A percentile compares a stretch with the other conserved stretches of the same genome.
Conservation (phyloP, 78 protist species). For the slime mould (Dictyostelium discoideum) region DNA sequence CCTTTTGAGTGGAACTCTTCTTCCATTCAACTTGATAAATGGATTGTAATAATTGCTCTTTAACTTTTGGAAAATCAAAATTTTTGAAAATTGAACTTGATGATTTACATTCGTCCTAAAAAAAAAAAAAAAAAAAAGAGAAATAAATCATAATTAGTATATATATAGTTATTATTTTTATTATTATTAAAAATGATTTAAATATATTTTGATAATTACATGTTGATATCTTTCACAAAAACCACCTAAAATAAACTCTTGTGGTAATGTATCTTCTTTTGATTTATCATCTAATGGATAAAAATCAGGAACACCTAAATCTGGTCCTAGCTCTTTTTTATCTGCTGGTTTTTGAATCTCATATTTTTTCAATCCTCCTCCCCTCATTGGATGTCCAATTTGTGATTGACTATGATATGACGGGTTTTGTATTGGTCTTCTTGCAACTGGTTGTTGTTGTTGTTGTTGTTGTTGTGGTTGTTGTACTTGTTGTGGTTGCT, state of each 20-base stretch:
- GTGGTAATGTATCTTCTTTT: slow-evolving; percentile 51
- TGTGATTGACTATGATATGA: not conserved
- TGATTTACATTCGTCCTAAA: slow-evolving; percentile 47
- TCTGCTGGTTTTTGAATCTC: slow-evolving; percentile 60
- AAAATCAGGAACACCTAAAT: slow-evolving; percentile 72
- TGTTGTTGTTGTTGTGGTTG: not conserved
- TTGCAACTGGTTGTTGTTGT: not conserved
- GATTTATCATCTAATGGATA: slow-evolving; percentile 44
- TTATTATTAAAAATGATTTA: not conserved
- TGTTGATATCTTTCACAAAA: slow-evolving; percentile 34
- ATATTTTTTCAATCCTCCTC: slow-evolving; percentile 27
- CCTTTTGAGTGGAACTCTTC: slow-evolving; percentile 15
- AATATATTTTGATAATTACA: not conserved
- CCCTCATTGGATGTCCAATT: not conserved
- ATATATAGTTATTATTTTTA: not conserved
- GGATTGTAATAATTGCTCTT: slow-evolving; percentile 57
- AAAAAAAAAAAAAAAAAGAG: not conserved
- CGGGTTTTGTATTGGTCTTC: not conserved
- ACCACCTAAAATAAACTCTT: slow-evolving; percentile 64
- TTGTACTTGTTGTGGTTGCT: not conserved
- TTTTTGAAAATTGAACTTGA: slow-evolving; percentile 32
- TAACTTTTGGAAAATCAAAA: slow-evolving; percentile 47
- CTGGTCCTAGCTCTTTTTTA: slow-evolving; percentile 55
- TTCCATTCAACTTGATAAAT: slow-evolving; percentile 75
- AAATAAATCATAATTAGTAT: not conserved